These are phyloP conservation scores for Carex arenaria DNA, from an alignment of 202 grass and related monocot species.

Conservation along the genomic window DNA sequence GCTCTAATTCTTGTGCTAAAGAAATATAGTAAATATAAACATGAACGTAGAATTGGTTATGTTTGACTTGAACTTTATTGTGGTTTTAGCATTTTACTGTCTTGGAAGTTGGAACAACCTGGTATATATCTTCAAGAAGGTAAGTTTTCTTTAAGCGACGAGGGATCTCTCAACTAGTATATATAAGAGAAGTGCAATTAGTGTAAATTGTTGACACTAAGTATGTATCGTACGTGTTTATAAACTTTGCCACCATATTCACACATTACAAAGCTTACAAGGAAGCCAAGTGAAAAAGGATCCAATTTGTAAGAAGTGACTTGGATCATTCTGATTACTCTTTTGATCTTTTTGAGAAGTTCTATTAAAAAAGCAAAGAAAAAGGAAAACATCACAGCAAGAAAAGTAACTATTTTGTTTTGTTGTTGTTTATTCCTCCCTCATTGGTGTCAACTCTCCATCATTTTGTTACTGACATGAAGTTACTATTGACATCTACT, in stretches of 20 bases:
- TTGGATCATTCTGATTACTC: conserved; percentile 38
- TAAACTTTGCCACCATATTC: conserved; percentile 5
- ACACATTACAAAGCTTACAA: conserved; percentile 10
- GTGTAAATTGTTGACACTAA: background rate
- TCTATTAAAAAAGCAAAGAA: conserved; percentile 19
- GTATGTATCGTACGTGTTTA: background rate
- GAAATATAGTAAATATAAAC: background rate
- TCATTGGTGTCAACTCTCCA: conserved; percentile 27
- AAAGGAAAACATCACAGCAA: conserved; percentile 17
- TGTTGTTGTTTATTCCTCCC: conserved; percentile 22
- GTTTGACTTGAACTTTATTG: background rate
- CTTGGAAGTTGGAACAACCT: background rate
- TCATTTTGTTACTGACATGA: conserved; percentile 4
- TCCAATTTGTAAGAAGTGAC: conserved; percentile 21
- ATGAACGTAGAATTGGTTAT: background rate
- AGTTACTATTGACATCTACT: conserved; percentile 33
- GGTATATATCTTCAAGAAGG: background rate
- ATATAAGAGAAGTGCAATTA: background rate
- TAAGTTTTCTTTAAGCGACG: background rate
- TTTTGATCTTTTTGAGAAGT: conserved; percentile 23
- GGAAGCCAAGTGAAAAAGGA: background rate
- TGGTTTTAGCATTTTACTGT: background rate
- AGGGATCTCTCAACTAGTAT: background rate
- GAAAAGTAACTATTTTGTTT: conserved; percentile 32
- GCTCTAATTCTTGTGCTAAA: background rate